These are phyloP conservation scores for Fusarium napiforme DNA, from an alignment of 2,329 filamentous ascomycete species.

Conservation along the genomic window DNA sequence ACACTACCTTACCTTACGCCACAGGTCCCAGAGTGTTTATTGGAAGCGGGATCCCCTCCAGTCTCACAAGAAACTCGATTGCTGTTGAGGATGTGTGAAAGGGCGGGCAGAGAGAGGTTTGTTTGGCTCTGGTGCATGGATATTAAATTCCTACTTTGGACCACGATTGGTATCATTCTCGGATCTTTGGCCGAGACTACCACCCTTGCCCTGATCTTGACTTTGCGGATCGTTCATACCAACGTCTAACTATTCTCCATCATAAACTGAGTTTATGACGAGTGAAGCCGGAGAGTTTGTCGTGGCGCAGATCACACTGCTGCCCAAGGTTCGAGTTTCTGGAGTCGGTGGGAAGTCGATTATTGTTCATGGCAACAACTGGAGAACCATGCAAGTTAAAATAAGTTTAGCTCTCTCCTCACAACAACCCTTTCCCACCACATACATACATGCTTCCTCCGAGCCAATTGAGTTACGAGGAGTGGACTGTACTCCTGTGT, in stretches of 20 bases:
- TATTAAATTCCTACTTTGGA: background rate
- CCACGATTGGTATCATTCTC: background rate
- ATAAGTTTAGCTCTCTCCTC: constrained; percentile 24
- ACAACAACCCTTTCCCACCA: constrained; percentile 30
- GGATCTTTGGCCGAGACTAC: constrained; percentile 6
- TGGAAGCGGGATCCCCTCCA: background rate
- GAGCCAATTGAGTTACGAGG: constrained; percentile 12
- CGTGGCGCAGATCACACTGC: background rate
- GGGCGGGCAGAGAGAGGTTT: background rate
- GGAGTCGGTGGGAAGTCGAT: background rate
- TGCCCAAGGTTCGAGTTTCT: background rate
- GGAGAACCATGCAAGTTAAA: constrained; percentile 12
- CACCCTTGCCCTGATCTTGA: background rate
- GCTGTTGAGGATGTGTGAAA: background rate
- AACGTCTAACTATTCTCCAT: background rate
- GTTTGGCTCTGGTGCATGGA: background rate
- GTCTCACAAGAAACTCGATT: background rate
- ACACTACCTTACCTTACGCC: background rate
- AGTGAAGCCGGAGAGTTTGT: background rate
- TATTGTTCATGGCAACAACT: background rate
- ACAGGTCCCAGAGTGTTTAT: constrained; percentile 13
- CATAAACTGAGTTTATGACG: background rate
- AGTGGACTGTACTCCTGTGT: background rate
- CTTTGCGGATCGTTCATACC: background rate
- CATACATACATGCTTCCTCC: background rate